phyloP scores from a whole-genome alignment of 352 stramenopile species.

The Nannochloropsis limnetica region DNA sequence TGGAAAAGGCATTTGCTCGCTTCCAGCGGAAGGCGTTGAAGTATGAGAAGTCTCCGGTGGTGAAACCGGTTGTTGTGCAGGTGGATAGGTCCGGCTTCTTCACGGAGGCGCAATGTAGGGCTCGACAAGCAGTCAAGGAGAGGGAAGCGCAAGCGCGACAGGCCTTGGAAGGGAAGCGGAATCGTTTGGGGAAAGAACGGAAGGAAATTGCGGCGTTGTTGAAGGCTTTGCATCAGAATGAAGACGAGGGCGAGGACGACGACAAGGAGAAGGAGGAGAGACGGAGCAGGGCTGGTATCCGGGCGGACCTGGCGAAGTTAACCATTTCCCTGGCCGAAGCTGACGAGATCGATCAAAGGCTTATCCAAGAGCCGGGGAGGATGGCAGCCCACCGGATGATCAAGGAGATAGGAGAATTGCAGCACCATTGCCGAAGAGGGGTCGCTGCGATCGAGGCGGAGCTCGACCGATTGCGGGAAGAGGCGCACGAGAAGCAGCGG shows the following conservation, averaged over 20 bases:
- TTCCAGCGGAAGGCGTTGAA: background rate
- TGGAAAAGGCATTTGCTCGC: background rate
- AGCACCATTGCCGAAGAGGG: background rate
- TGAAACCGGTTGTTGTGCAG: background rate
- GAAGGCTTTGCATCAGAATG: background rate
- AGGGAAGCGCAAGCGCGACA: background rate
- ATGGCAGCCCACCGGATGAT: background rate
- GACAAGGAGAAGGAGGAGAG: background rate
- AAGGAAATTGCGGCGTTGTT: background rate
- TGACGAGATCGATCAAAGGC: background rate
- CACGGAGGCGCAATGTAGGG: background rate
- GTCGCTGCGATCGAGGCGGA: background rate
- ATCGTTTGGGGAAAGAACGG: background rate
- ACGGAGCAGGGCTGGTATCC: background rate
- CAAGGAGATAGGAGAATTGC: background rate
- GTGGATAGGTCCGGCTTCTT: constrained; percentile 1
- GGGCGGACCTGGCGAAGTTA: background rate
- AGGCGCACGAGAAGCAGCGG: constrained; percentile 9
- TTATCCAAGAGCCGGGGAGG: background rate
- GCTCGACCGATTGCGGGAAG: background rate
- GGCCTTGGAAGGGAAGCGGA: background rate
- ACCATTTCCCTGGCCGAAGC: background rate
- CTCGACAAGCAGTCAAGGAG: background rate
- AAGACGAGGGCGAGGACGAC: background rate
- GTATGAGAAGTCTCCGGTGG: background rate